Percentiles rank a stretch among this genome's conserved stretches.
Evolutionary conservation across 495 filamentous ascomycete genomes (phyloP).

Genomic region (Penicillium psychrofluorescens): DNA sequence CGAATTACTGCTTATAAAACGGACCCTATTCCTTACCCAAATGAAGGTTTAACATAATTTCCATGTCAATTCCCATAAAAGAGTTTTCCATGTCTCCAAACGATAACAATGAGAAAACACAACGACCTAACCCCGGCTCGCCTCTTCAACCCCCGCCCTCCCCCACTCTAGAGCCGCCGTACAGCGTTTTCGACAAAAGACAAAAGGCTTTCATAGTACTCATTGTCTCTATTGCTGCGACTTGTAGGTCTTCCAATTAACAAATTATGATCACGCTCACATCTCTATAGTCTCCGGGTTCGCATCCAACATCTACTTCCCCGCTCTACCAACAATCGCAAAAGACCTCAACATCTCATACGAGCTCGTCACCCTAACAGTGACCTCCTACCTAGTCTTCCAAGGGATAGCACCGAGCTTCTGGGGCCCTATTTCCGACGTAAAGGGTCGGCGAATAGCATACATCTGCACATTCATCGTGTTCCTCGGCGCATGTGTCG

Average conservation of each 20-base stretch:
- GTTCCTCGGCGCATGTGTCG: slow-evolving; percentile 40
- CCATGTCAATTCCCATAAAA: too few species aligned
- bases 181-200: slow-evolving; percentile 39
- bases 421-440: slow-evolving; percentile 45
- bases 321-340: slow-evolving; percentile 39
- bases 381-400: slow-evolving; percentile 47
- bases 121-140: too few species aligned
- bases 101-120: too few species aligned
- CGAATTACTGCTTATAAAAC: too few species aligned
- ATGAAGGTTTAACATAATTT: too few species aligned
- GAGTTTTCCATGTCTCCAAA: too few species aligned
- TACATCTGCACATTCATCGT: slow-evolving; percentile 41
- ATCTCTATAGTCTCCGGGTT: slow-evolving; percentile 39
- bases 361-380: slow-evolving; percentile 40
- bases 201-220: slow-evolving; percentile 41
- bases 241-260: slow-evolving; percentile 20
- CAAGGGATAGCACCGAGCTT: slow-evolving; percentile 45
- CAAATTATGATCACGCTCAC: neutral
- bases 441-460: slow-evolving; percentile 36
- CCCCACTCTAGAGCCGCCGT: slow-evolving; percentile 19
- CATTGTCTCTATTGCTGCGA: slow-evolving; percentile 41
- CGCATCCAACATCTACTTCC: slow-evolving; percentile 50
- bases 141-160: neutral
- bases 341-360: slow-evolving; percentile 32
- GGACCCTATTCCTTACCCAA: too few species aligned